Conservation (phyloP, 2,329 filamentous ascomycete genomes). For the Magnaporthiopsis incrustans region DNA sequence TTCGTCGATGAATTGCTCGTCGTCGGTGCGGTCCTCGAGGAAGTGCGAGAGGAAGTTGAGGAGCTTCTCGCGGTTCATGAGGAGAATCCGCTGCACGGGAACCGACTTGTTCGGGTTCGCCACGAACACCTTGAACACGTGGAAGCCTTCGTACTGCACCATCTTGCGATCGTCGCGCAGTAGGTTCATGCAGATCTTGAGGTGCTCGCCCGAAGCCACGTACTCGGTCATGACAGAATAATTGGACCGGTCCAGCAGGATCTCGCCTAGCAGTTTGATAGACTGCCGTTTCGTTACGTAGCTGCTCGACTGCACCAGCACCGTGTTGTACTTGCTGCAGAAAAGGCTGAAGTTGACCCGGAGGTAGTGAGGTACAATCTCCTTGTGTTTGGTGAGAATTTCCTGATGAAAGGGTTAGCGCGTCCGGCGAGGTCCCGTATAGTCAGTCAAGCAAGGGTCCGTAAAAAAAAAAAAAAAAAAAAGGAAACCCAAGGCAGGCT, state of each 20-base stretch:
- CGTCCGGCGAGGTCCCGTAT: neutral
- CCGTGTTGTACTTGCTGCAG: constrained; percentile 82
- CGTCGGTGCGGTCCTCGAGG: constrained; percentile 88
- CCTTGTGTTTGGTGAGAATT: constrained; percentile 89
- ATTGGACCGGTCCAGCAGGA: constrained; percentile 88
- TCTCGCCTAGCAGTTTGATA: constrained; percentile 93
- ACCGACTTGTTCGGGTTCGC: constrained; percentile 98
- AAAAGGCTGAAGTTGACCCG: constrained; percentile 87
- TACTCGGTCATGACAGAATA: constrained; percentile 98
- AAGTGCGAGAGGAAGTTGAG: constrained; percentile 86
- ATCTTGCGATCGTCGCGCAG: constrained; percentile 93
- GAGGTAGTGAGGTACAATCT: constrained; percentile 80
- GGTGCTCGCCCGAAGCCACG: constrained; percentile 87
- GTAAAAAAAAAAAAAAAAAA: no score
- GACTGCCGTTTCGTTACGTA: constrained; percentile 98
- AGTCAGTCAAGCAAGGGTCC: neutral
- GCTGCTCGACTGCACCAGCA: constrained; percentile 82
- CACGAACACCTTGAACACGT: constrained; percentile 99
- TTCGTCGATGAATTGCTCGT: constrained; percentile 98
- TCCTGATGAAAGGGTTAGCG: constrained; percentile 46
- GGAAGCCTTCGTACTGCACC: constrained; percentile 98
- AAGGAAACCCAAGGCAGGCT: constrained; percentile 22
- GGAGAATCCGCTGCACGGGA: constrained; percentile 87
- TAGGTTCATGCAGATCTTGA: constrained; percentile 98
- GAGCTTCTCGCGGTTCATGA: constrained; percentile 91